These are phyloP conservation scores for Acer yangbiense DNA, from an alignment of 345 rosid species.

Conservation along the genomic window DNA sequence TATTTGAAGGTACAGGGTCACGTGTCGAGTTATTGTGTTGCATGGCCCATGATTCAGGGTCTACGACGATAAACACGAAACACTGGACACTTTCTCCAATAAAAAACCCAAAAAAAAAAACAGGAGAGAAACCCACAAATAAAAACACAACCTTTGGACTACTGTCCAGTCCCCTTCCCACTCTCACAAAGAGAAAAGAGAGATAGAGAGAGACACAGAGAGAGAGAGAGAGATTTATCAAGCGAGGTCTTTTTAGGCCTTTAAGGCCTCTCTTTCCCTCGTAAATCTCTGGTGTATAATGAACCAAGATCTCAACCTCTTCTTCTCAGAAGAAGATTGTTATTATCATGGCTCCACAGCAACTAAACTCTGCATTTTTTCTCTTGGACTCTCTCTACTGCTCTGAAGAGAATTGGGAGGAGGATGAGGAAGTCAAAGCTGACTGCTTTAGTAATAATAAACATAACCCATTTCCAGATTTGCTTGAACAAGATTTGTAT, in stretches of 20 bases:
- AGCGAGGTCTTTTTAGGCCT: constrained; percentile 21
- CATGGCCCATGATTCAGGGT: constrained; percentile 44
- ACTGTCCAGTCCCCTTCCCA: constrained; percentile 3
- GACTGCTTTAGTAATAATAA: constrained; percentile 14
- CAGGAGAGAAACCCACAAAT: constrained; percentile 15
- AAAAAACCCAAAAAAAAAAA: background rate
- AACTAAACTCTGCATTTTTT: constrained; percentile 28
- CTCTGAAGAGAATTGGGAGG: constrained; percentile 60
- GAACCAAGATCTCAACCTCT: constrained; percentile 39
- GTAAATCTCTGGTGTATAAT: constrained; percentile 24
- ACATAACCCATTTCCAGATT: constrained; percentile 14
- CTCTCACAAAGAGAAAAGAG: background rate
- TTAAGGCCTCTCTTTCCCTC: constrained; percentile 20
- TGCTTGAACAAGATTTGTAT: constrained; percentile 45
- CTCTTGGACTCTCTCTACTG: constrained; percentile 55
- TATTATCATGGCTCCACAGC: constrained; percentile 29
- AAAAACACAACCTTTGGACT: constrained; percentile 17
- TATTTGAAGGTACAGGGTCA: constrained; percentile 27
- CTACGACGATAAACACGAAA: constrained; percentile 20
- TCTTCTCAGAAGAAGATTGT: constrained; percentile 51
- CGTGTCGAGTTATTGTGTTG: constrained; percentile 44
- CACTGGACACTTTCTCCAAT: constrained; percentile 16
- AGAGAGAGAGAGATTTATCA: constrained; percentile 30
- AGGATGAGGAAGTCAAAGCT: constrained; percentile 20
- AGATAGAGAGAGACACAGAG: constrained; percentile 10